A percentile compares a stretch with the other conserved stretches of the same genome.
Conservation (phyloP, 2,329 filamentous ascomycete genomes). For the Alternaria incomplexa region DNA sequence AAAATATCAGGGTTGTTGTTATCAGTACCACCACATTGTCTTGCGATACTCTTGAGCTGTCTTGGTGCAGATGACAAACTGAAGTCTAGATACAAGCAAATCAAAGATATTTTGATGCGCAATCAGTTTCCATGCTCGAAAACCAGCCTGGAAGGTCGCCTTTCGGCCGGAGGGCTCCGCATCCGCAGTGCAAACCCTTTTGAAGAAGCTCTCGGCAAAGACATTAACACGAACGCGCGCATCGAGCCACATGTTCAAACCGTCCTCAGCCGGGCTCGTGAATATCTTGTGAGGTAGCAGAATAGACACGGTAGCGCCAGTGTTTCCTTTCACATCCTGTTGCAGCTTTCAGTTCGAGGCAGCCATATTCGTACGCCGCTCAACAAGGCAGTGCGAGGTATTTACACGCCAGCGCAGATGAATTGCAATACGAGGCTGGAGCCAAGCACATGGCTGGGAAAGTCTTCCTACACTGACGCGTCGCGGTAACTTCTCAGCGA, state of each 20-base stretch:
- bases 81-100: background rate
- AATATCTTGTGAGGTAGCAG: slow-evolving; percentile 50
- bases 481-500: background rate
- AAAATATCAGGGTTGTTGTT: background rate
- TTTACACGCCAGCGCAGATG: background rate
- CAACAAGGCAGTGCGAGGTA: background rate
- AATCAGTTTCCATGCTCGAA: background rate
- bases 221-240: slow-evolving; percentile 48
- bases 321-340: slow-evolving; percentile 51
- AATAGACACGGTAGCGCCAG: slow-evolving; percentile 52
- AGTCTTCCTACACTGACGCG: background rate
- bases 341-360: slow-evolving; percentile 49
- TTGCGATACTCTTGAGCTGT: background rate
- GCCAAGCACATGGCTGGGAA: background rate
- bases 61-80: background rate
- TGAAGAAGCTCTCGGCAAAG: slow-evolving; percentile 47
- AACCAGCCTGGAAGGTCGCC: slow-evolving; percentile 10
- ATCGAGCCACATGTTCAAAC: slow-evolving; percentile 53
- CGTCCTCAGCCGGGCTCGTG: slow-evolving; percentile 46
- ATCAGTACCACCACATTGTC: background rate
- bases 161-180: slow-evolving; percentile 30
- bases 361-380: background rate
- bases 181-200: slow-evolving; percentile 54
- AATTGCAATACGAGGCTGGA: background rate
- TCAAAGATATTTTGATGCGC: background rate